Evolutionary conservation across 768 basidiomycete genomes (phyloP), one percentile per base, ranked within the genome.

Genomic region (Macrolepiota dolichaula): DNA sequence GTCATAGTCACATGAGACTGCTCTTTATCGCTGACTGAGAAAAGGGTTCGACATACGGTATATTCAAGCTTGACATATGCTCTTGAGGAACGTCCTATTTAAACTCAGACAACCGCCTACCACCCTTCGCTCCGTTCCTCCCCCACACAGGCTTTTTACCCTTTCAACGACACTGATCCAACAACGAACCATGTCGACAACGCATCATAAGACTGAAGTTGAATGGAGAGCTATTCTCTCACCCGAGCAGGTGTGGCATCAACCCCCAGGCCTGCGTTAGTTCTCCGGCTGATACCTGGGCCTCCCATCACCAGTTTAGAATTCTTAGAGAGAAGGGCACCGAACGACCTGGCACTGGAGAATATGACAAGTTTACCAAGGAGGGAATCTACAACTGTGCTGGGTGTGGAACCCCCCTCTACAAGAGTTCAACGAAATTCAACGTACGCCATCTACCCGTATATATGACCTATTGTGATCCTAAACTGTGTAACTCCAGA

Each of bases 401-500:
- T 9, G 95, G 83, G 7, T 96, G 94, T 72, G 80, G 79, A 37
- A 85, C 92, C 2, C 88, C 94, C 0, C 75, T 97, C 52, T 97
- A 96, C 79, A 92, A 88, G 79, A 92, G 90, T 68, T 79, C 79
- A 27, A 94, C 93, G 65, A 97, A 97, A 75, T 97, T 96, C 74
- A 82, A 89, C 67, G 81, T 83, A 42, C 32, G 77, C 69, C n/a
- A 27, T 52, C 19, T 13, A 44, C 10, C 2, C 3, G 2, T 32
- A 29, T 19, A 2, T 5, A 52, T 49, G 4, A 40, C 22, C 47
- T 27, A n/a, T 3, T 2, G 13, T 17, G 36, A 37, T 24, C 13
- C 32, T n/a, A 17, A 24, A 9, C 24, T 24, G 15, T 25, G 2
- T 49, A 17, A 19, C 47, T 50, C 17, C 56, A 82, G 81, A 94